phyloP scores from a whole-genome alignment of 441 rosid species.

The Syzygium syzygioides region DNA sequence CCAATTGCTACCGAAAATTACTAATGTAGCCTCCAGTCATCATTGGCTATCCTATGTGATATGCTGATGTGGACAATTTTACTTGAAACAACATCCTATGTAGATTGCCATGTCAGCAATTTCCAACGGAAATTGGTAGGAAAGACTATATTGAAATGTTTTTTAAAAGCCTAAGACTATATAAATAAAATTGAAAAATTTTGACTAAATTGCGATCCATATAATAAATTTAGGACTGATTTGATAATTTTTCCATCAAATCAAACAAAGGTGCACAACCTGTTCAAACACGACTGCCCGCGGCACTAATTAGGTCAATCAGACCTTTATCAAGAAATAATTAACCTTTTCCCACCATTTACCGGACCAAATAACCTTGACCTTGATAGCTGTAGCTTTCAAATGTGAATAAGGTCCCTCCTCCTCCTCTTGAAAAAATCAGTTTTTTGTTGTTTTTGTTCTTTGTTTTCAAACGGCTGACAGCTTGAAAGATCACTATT shows the following conservation, averaged over 20 bases:
- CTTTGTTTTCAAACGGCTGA: background rate
- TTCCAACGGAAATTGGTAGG: too few species aligned
- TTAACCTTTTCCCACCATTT: background rate
- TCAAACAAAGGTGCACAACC: background rate
- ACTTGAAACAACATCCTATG: too few species aligned
- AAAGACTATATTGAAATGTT: too few species aligned
- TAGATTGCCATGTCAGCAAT: background rate
- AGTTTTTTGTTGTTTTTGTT: too few species aligned
- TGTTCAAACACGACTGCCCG: background rate
- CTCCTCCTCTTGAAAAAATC: background rate
- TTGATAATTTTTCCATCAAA: too few species aligned
- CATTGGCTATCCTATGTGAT: background rate
- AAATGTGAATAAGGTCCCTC: background rate
- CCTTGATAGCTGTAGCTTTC: background rate
- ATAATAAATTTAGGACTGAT: too few species aligned
- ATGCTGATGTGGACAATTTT: too few species aligned
- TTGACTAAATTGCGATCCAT: too few species aligned
- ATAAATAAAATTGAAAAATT: too few species aligned
- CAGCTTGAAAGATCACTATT: background rate
- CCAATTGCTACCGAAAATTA: too few species aligned
- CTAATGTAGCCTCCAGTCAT: background rate
- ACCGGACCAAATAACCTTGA: background rate
- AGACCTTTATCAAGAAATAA: background rate
- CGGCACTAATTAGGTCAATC: background rate
- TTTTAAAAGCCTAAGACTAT: fast-evolving